phyloP scores from a whole-genome alignment of 2,329 filamentous ascomycete species.

The Juglanconis juglandina region DNA sequence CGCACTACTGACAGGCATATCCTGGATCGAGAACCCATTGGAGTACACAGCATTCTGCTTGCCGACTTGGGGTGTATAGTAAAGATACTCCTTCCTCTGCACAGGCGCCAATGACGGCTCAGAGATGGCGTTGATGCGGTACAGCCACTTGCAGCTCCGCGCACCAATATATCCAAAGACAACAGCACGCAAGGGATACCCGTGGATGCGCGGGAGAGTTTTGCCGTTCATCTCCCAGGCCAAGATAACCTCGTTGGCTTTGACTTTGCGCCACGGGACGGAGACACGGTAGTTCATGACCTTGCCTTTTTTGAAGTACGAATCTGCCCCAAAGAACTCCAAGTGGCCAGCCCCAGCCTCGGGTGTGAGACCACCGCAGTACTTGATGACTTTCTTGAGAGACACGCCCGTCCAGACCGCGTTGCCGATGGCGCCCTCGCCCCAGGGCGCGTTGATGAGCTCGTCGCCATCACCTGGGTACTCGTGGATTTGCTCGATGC shows the following conservation, averaged over 20 bases:
- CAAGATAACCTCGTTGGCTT: conserved; percentile 62
- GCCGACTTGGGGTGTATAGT: conserved; percentile 65
- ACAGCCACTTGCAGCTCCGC: conserved; percentile 61
- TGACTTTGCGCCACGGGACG: conserved; percentile 66
- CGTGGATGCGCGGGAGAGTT: conserved; percentile 62
- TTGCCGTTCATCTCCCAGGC: conserved; percentile 72
- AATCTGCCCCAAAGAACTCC: conserved; percentile 68
- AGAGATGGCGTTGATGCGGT: conserved; percentile 58
- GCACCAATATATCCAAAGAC: conserved; percentile 68
- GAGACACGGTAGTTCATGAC: conserved; percentile 65
- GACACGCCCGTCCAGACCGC: conserved; percentile 61
- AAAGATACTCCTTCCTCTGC: conserved; percentile 64
- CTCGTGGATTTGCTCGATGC: conserved; percentile 63
- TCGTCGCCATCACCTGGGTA: conserved; percentile 68
- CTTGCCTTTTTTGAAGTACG: conserved; percentile 67
- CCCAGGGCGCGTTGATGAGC: conserved; percentile 53
- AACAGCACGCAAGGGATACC: conserved; percentile 59
- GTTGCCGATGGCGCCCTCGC: conserved; percentile 65
- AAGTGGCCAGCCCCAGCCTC: conserved; percentile 53
- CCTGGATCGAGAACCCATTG: conserved; percentile 65
- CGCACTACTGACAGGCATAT: conserved; percentile 66
- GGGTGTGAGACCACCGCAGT: conserved; percentile 57
- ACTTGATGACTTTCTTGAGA: conserved; percentile 67
- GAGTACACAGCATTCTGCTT: conserved; percentile 61
- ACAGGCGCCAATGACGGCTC: conserved; percentile 57